Percentiles rank a stretch among this genome's conserved stretches.
Evolutionary conservation across 2,329 filamentous ascomycete species (phyloP).

Genomic region (Botrytis aclada): DNA sequence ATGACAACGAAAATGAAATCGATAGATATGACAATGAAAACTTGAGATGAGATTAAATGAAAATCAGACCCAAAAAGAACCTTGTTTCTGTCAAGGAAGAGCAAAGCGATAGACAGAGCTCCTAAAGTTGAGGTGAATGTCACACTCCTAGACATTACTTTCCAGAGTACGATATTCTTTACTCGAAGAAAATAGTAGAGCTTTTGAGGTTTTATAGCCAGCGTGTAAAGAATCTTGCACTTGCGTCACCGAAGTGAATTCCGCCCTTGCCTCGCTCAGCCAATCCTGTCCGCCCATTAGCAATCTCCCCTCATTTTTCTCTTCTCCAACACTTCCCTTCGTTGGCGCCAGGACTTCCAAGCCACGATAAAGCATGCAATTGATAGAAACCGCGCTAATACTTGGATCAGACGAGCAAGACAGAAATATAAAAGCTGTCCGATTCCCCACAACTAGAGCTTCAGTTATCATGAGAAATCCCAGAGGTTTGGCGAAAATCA

Average conservation of each 20-base stretch:
- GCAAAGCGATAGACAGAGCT: neutral
- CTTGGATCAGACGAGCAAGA: neutral
- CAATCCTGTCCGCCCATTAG: too few species aligned
- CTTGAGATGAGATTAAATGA: rapidly evolving
- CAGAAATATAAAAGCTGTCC: neutral
- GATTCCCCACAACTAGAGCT: too few species aligned
- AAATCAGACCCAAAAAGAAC: neutral
- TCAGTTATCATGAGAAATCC: too few species aligned
- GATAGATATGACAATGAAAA: neutral
- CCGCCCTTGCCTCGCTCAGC: too few species aligned
- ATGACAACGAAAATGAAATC: too few species aligned
- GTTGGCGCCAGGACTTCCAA: too few species aligned
- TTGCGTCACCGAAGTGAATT: rapidly evolving
- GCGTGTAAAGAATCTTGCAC: rapidly evolving
- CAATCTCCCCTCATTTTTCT: too few species aligned
- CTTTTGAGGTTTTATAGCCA: neutral
- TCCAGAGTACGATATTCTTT: neutral
- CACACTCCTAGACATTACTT: neutral
- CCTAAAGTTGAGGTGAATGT: too few species aligned
- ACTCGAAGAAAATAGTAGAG: neutral
- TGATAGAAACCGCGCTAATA: neutral
- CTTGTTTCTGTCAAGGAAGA: neutral
- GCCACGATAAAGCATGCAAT: neutral
- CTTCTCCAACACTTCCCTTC: too few species aligned
- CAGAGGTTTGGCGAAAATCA: neutral